A percentile compares a stretch with the other conserved stretches of the same genome.
These are phyloP conservation scores for Fusarium buxicola DNA, from an alignment of 2,329 filamentous ascomycete genomes.

Conservation along the genomic window DNA sequence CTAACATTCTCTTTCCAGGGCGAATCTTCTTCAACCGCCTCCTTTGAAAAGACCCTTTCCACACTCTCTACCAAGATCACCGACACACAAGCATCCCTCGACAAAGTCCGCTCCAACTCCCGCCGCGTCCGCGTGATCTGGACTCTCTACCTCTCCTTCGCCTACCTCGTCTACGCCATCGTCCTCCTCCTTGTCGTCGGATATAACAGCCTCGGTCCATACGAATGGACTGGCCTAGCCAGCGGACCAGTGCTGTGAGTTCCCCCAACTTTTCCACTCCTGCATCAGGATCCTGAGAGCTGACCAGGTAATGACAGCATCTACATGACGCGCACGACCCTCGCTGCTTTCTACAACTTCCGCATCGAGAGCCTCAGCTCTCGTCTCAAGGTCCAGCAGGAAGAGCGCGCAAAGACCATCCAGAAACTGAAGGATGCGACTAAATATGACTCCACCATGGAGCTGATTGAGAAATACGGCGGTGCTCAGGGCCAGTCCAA, in stretches of 20 bases:
- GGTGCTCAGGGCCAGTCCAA: constrained; percentile 66
- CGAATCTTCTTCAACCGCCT: constrained; percentile 84
- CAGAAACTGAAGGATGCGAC: constrained; percentile 95
- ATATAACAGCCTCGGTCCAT: constrained; percentile 78
- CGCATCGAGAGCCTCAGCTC: constrained; percentile 77
- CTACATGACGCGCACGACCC: constrained; percentile 74
- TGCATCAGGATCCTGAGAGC: constrained; percentile 1
- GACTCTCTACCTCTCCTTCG: constrained; percentile 91
- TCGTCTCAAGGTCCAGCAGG: constrained; percentile 79
- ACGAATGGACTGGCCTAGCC: constrained; percentile 82
- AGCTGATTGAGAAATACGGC: constrained; percentile 94
- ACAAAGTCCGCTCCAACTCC: constrained; percentile 76
- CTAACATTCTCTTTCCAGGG: constrained; percentile 63
- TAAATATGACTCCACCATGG: constrained; percentile 93
- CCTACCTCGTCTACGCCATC: constrained; percentile 87
- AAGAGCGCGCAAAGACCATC: constrained; percentile 87
- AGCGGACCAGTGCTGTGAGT: constrained; percentile 82
- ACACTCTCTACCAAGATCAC: constrained; percentile 85
- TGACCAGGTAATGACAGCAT: constrained; percentile 68
- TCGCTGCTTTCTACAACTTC: constrained; percentile 82
- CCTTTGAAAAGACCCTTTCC: constrained; percentile 92
- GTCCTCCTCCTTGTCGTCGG: constrained; percentile 88
- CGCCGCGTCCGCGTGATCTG: constrained; percentile 85
- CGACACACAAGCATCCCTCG: constrained; percentile 77
- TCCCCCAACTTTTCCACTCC: neutral